Evolutionary conservation across 345 rosid species (phyloP).

Genomic region (Camelina sativa): DNA sequence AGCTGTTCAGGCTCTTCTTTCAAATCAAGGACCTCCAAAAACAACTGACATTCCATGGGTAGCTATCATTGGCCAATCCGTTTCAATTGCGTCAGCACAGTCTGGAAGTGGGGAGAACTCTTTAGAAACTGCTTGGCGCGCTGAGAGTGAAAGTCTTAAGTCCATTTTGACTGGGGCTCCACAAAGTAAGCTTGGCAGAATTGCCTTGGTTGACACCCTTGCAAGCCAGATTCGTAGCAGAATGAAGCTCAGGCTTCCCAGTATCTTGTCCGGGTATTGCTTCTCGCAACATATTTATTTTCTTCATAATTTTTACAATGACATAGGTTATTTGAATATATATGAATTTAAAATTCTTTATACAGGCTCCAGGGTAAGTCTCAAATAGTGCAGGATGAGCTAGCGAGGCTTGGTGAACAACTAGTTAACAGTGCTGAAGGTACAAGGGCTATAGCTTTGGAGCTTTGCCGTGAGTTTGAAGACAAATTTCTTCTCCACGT

Average conservation of each 20-base stretch:
- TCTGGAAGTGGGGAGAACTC: conserved; percentile 83
- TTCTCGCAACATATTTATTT: conserved; percentile 33
- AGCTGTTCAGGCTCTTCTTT: conserved; percentile 93
- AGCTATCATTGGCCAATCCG: conserved; percentile 97
- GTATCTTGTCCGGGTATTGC: conserved; percentile 86
- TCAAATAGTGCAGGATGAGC: conserved; percentile 83
- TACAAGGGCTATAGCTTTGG: conserved; percentile 94
- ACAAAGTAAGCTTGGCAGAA: conserved; percentile 89
- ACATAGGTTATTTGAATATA: neutral
- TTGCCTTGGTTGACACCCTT: conserved; percentile 88
- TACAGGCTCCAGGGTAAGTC: conserved; percentile 94
- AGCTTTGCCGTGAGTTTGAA: conserved; percentile 98
- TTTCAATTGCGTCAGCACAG: conserved; percentile 85
- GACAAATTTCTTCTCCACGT: conserved; percentile 95
- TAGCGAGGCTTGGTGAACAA: conserved; percentile 86
- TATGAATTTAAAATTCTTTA: conserved; percentile 24
- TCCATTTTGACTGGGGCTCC: conserved; percentile 86
- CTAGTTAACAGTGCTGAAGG: conserved; percentile 90
- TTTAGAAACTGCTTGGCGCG: conserved; percentile 99
- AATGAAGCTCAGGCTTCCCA: conserved; percentile 94
- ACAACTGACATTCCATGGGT: conserved; percentile 97
- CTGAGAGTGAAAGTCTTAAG: conserved; percentile 90
- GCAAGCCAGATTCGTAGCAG: conserved; percentile 92
- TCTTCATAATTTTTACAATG: conserved; percentile 27
- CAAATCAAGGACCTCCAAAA: conserved; percentile 92